Percentiles rank a stretch among this genome's conserved stretches.
Evolutionary conservation across 2,329 filamentous ascomycete species (phyloP).

Genomic region (Huntiella moniliformis): DNA sequence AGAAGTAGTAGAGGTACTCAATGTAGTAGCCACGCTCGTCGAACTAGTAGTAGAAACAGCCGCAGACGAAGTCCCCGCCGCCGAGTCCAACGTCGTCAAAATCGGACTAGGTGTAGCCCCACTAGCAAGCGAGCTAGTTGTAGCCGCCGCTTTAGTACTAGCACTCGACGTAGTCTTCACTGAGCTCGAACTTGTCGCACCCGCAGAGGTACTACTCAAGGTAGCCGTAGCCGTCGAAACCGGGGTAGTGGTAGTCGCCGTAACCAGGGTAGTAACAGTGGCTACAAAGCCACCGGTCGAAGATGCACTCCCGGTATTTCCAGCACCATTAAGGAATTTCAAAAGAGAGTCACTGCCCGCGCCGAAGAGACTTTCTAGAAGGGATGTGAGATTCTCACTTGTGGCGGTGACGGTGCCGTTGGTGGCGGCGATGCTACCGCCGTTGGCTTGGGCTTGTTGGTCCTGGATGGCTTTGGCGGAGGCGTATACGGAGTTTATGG

Average conservation of each 20-base stretch:
- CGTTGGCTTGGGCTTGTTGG: background rate
- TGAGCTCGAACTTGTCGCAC: background rate
- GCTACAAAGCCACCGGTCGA: background rate
- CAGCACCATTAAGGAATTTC: constrained; percentile 4
- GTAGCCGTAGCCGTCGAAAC: constrained; percentile 5
- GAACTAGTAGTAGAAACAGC: background rate
- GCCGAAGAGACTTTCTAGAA: background rate
- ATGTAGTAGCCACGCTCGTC: background rate
- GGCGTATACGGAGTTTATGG: background rate
- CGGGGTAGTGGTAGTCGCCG: background rate
- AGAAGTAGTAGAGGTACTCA: background rate
- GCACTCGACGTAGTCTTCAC: background rate
- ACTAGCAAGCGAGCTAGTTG: background rate
- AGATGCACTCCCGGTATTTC: background rate
- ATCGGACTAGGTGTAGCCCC: constrained; percentile 8
- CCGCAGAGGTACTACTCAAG: background rate
- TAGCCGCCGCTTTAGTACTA: background rate
- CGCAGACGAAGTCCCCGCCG: background rate
- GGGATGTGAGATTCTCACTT: background rate
- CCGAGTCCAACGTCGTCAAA: constrained; percentile 2
- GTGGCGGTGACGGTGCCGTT: background rate
- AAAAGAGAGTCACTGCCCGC: background rate
- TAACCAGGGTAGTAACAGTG: constrained; percentile 2
- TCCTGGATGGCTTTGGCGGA: background rate
- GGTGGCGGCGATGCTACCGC: background rate